phyloP scores from a whole-genome alignment of 805 yeast genomes.

The Spathaspora boniae region DNA sequence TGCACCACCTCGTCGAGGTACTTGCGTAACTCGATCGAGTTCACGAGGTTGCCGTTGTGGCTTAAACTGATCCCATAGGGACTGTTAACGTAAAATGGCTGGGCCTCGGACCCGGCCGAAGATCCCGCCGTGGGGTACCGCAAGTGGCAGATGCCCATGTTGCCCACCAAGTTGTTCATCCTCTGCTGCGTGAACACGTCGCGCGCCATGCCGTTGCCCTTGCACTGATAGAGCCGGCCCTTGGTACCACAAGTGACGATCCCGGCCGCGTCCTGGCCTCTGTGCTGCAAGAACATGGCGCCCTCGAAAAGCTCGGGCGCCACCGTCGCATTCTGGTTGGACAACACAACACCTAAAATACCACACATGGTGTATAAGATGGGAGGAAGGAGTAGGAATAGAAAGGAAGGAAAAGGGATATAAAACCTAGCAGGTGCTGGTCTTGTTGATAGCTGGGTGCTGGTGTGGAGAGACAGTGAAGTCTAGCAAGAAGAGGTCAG shows the following conservation, averaged over 20 bases:
- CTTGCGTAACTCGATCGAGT: slow-evolving; percentile 69
- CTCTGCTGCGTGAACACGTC: slow-evolving; percentile 90
- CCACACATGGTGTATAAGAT: slow-evolving; percentile 74
- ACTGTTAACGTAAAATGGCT: slow-evolving; percentile 95
- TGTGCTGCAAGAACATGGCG: slow-evolving; percentile 86
- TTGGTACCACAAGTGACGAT: slow-evolving; percentile 92
- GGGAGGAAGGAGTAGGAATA: background rate
- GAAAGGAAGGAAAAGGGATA: background rate
- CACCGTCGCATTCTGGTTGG: slow-evolving; percentile 67
- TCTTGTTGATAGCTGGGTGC: background rate
- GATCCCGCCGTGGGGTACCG: slow-evolving; percentile 98
- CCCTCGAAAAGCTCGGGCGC: slow-evolving; percentile 93
- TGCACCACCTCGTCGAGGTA: slow-evolving; percentile 92
- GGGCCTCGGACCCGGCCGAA: slow-evolving; percentile 93
- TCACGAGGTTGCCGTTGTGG: slow-evolving; percentile 94
- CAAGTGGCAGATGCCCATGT: slow-evolving; percentile 92
- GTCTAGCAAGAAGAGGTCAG: slow-evolving; percentile 5
- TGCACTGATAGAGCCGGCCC: slow-evolving; percentile 94
- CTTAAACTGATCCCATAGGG: slow-evolving; percentile 91
- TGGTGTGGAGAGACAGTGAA: slow-evolving; percentile 3
- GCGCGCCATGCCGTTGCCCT: slow-evolving; percentile 98
- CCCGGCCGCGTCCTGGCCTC: slow-evolving; percentile 99
- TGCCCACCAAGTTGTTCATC: slow-evolving; percentile 77
- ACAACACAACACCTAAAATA: slow-evolving; percentile 79
- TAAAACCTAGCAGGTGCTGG: background rate